These are phyloP conservation scores for Diddensiella transvaalensis DNA, from an alignment of 805 yeast species.

Conservation along the genomic window DNA sequence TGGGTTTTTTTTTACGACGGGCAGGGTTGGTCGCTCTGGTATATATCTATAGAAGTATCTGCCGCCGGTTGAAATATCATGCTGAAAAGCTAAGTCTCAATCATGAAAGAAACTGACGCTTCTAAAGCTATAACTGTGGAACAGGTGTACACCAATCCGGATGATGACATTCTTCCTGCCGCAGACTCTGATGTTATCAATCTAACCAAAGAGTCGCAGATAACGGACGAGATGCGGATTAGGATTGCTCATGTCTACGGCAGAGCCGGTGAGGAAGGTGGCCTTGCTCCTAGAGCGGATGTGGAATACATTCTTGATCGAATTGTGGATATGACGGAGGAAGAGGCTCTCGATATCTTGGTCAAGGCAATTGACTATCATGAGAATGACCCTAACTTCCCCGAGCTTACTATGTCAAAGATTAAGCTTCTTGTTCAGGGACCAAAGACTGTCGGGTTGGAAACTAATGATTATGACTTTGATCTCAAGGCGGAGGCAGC, in stretches of 20 bases:
- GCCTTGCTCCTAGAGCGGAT: conserved; percentile 1
- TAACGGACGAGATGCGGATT: background rate
- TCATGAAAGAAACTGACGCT: background rate
- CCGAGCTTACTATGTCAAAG: conserved; percentile 31
- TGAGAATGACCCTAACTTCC: conserved; percentile 47
- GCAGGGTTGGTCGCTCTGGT: too few species aligned
- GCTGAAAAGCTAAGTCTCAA: too few species aligned
- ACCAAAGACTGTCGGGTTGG: conserved; percentile 26
- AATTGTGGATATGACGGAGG: conserved; percentile 29
- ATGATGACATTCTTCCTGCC: conserved; percentile 1
- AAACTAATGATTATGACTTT: conserved; percentile 25
- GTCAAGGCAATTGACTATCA: conserved; percentile 41
- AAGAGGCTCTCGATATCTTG: conserved; percentile 42
- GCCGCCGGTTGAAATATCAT: too few species aligned
- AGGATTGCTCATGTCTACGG: background rate
- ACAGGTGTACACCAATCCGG: background rate
- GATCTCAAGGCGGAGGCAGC: conserved; percentile 41
- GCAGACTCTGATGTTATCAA: background rate
- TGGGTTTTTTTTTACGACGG: too few species aligned
- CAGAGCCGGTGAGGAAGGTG: background rate
- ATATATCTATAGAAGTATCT: too few species aligned
- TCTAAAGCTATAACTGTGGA: background rate
- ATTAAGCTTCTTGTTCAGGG: conserved; percentile 16
- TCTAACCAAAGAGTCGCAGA: background rate
- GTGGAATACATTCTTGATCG: conserved; percentile 3